A percentile compares a stretch with the other conserved stretches of the same genome.
phyloP scores from a whole-genome alignment of 768 basidiomycete genomes.

The Coprinopsis cinerea region DNA sequence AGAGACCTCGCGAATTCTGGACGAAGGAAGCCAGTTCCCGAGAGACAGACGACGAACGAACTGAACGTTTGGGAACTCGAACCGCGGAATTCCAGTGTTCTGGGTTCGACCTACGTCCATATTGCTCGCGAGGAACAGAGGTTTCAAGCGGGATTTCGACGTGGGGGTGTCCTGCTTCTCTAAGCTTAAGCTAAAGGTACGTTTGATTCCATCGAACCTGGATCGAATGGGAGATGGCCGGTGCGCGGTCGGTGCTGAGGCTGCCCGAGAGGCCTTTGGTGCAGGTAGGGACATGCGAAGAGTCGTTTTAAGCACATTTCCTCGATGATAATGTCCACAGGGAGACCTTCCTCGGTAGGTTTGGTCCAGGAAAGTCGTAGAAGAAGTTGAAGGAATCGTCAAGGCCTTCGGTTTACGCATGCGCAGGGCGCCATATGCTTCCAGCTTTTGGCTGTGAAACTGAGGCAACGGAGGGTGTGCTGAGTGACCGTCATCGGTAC shows the following conservation, averaged over 20 bases:
- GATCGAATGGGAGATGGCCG: neutral
- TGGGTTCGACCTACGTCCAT: neutral
- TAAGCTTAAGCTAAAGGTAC: constrained; percentile 3
- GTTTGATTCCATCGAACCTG: neutral
- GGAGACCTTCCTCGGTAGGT: constrained; percentile 8
- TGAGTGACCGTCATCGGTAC: neutral
- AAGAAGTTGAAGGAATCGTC: constrained; percentile 2
- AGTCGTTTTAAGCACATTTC: constrained; percentile 1
- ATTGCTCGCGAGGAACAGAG: constrained; percentile 2
- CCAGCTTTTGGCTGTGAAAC: too few relatives aligned
- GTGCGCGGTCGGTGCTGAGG: neutral
- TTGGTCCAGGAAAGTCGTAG: constrained; percentile 6
- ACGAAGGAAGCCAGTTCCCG: constrained; percentile 2
- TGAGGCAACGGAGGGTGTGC: too few relatives aligned
- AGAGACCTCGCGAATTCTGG: neutral
- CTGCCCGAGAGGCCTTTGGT: neutral
- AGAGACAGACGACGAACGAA: constrained; percentile 5
- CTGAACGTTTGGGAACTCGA: neutral
- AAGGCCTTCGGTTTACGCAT: constrained; percentile 4
- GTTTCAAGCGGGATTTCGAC: neutral
- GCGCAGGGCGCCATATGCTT: neutral
- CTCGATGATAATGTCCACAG: constrained; percentile 8
- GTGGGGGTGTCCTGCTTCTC: neutral
- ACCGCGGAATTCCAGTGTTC: neutral
- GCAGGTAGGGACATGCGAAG: constrained; percentile 6